Percentiles rank a stretch among this genome's conserved stretches.
Evolutionary conservation across 1,284 basidiomycete genomes (phyloP).

Genomic region (Sporisorium scitamineum): DNA sequence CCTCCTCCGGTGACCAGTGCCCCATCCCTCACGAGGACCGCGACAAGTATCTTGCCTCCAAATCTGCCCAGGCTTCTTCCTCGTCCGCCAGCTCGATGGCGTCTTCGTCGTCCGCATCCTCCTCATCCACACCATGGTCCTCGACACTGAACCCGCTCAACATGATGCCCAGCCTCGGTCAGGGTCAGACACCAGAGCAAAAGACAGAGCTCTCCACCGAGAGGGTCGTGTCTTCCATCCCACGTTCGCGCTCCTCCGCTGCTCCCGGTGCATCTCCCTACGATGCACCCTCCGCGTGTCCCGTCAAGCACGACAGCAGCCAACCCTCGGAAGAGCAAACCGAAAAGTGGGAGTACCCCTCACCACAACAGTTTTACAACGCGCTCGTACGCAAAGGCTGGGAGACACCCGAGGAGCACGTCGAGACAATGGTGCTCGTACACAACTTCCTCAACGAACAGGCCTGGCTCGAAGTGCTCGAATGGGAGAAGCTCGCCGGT

Average conservation of each 20-base stretch:
- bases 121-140: constrained; percentile 45
- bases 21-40: constrained; percentile 53
- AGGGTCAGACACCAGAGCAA: constrained; percentile 77
- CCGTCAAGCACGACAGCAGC: constrained; percentile 57
- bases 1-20: constrained; percentile 45
- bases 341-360: constrained; percentile 91
- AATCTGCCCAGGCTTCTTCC: constrained; percentile 10
- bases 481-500: constrained; percentile 79
- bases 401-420: constrained; percentile 96
- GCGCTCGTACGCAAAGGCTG: constrained; percentile 95
- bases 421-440: constrained; percentile 97
- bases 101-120: constrained; percentile 23
- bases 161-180: constrained; percentile 86
- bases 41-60: constrained; percentile 44
- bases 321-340: constrained; percentile 51
- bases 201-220: constrained; percentile 78
- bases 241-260: constrained; percentile 74
- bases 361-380: constrained; percentile 98
- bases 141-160: constrained; percentile 79
- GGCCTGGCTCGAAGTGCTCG: constrained; percentile 93
- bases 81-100: constrained; percentile 18
- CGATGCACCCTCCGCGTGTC: constrained; percentile 61
- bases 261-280: constrained; percentile 65
- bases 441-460: constrained; percentile 98
- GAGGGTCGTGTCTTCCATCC: constrained; percentile 85